phyloP scores from a whole-genome alignment of 1,139 yeast genomes.

The Geotrichum phurueaensis region DNA sequence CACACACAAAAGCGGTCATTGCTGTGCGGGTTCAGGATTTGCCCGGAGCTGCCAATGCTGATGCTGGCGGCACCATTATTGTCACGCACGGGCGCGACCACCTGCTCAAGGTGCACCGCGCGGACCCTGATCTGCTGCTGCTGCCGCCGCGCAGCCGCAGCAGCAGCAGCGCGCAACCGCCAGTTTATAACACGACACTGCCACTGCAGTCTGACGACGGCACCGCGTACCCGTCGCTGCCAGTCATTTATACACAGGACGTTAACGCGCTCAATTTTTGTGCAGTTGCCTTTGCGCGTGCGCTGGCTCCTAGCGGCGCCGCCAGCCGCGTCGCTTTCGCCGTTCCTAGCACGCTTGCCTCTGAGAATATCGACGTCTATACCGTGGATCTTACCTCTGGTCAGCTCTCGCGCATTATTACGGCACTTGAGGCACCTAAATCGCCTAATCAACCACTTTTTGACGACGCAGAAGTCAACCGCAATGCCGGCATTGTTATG shows the following conservation, averaged over 20 bases:
- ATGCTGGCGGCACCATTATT: slow-evolving; percentile 15
- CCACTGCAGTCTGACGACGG: slow-evolving; percentile 21
- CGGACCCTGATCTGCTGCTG: slow-evolving; percentile 21
- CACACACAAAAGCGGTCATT: slow-evolving; percentile 33
- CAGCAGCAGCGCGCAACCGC: slow-evolving; percentile 9
- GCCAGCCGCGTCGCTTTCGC: slow-evolving; percentile 25
- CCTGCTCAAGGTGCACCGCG: slow-evolving; percentile 27
- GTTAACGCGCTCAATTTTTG: slow-evolving; percentile 41
- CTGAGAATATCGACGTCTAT: slow-evolving; percentile 37
- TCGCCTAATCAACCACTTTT: slow-evolving; percentile 6
- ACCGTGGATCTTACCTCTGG: slow-evolving; percentile 17
- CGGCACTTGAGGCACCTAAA: slow-evolving; percentile 14
- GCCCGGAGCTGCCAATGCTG: neutral
- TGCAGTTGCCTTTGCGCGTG: slow-evolving; percentile 26
- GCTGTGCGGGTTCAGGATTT: slow-evolving; percentile 21
- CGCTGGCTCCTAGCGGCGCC: neutral
- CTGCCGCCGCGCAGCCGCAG: too few relatives aligned
- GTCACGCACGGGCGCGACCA: slow-evolving; percentile 40
- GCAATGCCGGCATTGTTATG: slow-evolving; percentile 38
- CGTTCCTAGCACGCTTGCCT: slow-evolving; percentile 37
- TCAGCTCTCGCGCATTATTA: slow-evolving; percentile 23
- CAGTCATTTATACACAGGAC: slow-evolving; percentile 35
- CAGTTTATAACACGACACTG: slow-evolving; percentile 9
- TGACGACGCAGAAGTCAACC: slow-evolving; percentile 1
- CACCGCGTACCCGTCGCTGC: slow-evolving; percentile 27